phyloP scores from a whole-genome alignment of 768 basidiomycete species.

The Sistotremastrum niveocremeum region DNA sequence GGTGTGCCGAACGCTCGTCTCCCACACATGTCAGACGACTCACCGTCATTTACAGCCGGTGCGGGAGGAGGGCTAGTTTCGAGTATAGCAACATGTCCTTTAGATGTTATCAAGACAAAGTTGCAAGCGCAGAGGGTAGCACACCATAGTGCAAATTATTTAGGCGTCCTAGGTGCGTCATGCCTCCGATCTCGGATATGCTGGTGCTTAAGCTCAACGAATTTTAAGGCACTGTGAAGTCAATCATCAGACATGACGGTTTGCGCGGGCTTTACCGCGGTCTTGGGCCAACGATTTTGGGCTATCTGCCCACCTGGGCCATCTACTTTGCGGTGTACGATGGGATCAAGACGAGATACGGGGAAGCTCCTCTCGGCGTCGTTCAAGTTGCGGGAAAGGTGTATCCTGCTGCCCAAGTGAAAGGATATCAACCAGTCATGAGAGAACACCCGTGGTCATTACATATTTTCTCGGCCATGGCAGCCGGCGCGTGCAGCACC shows the following conservation, averaged over 20 bases:
- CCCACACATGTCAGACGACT: too few relatives aligned
- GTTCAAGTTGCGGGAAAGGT: slow-evolving; percentile 29
- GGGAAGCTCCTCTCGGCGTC: slow-evolving; percentile 42
- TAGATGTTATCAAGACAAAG: slow-evolving; percentile 96
- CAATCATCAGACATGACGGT: slow-evolving; percentile 53
- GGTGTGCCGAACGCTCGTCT: too few relatives aligned
- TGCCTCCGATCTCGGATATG: slow-evolving; percentile 13
- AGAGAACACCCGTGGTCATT: slow-evolving; percentile 76
- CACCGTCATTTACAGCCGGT: slow-evolving; percentile 43
- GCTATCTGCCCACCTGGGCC: slow-evolving; percentile 98
- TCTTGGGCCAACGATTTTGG: slow-evolving; percentile 91
- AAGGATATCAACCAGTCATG: slow-evolving; percentile 71
- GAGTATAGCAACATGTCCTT: slow-evolving; percentile 87
- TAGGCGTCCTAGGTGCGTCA: slow-evolving; percentile 58
- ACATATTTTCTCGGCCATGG: slow-evolving; percentile 92
- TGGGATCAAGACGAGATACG: slow-evolving; percentile 76
- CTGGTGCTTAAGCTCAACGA: slow-evolving; percentile 9
- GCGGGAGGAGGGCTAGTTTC: slow-evolving; percentile 91
- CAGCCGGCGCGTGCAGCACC: slow-evolving; percentile 86
- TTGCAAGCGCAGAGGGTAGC: slow-evolving; percentile 83
- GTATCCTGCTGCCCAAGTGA: slow-evolving; percentile 73
- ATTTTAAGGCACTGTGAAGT: slow-evolving; percentile 36
- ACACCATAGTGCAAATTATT: slow-evolving; percentile 57
- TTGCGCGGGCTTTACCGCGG: slow-evolving; percentile 88
- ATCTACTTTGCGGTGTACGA: slow-evolving; percentile 99